A percentile compares a stretch with the other conserved stretches of the same genome.
Conservation (phyloP, 2,329 filamentous ascomycete genomes). For the Cadophora gregata region DNA sequence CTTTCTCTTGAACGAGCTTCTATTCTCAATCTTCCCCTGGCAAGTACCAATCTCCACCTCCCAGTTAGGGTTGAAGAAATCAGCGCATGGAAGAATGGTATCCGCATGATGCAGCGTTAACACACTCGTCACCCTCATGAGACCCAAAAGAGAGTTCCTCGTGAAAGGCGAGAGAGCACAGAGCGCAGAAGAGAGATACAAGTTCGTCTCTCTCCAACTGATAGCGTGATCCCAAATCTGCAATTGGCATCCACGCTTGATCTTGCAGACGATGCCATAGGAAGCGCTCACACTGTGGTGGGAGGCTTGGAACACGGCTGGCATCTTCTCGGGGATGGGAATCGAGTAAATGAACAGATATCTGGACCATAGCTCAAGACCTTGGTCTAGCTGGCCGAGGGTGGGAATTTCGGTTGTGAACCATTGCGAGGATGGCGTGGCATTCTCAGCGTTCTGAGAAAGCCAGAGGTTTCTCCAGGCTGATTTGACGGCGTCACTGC, state of each 20-base stretch:
- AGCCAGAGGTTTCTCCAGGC: conserved; percentile 54
- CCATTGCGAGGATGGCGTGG: conserved; percentile 51
- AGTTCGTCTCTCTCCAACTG: conserved; percentile 57
- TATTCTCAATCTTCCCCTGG: conserved; percentile 60
- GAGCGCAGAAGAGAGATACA: conserved; percentile 41
- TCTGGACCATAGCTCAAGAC: conserved; percentile 42
- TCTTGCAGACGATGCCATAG: conserved; percentile 66
- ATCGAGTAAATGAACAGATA: conserved; percentile 54
- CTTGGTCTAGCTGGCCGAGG: conserved; percentile 24
- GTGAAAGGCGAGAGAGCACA: conserved; percentile 38
- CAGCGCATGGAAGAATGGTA: conserved; percentile 59
- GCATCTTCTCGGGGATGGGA: conserved; percentile 49
- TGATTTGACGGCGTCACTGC: conserved; percentile 52
- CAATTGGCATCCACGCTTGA: conserved; percentile 62
- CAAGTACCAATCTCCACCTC: conserved; percentile 65
- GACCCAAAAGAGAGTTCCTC: conserved; percentile 38
- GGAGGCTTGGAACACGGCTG: conserved; percentile 66
- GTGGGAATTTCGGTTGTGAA: conserved; percentile 48
- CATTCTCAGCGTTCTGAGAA: conserved; percentile 50
- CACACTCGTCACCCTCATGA: conserved; percentile 30
- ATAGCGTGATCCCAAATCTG: conserved; percentile 70
- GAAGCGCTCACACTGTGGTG: conserved; percentile 66
- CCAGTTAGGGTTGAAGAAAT: conserved; percentile 69
- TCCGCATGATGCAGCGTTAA: conserved; percentile 56
- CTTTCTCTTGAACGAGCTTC: conserved; percentile 62